Conservation (phyloP, 2,329 filamentous ascomycete genomes). For the Coniochaeta sp. region DNA sequence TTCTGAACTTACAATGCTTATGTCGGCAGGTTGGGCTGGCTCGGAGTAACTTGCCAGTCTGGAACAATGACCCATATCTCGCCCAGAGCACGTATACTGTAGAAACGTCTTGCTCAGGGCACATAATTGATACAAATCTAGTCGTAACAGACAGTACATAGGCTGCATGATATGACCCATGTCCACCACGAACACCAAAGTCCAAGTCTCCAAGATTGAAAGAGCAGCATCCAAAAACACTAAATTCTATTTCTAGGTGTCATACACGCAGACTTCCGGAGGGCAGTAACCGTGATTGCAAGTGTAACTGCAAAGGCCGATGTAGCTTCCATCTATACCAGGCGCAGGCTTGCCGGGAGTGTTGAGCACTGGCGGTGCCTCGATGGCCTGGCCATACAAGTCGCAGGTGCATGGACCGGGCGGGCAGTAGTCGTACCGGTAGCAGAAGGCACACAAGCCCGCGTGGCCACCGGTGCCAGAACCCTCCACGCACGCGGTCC, state of each 20-base stretch:
- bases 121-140: too few relatives aligned
- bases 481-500: not conserved
- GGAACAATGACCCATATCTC: too few relatives aligned
- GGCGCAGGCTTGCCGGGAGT: conserved; percentile 23
- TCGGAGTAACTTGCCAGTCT: too few relatives aligned
- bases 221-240: not conserved
- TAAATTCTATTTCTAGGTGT: not conserved
- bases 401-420: conserved; percentile 10
- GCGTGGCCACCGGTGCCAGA: conserved; percentile 9
- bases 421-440: conserved; percentile 12
- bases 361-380: conserved; percentile 10
- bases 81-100: too few relatives aligned
- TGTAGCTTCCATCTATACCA: conserved; percentile 26
- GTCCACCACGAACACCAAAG: not conserved
- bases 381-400: conserved; percentile 5
- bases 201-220: not conserved
- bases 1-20: too few relatives aligned
- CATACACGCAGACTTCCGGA: not conserved
- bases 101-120: too few relatives aligned
- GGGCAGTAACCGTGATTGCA: conserved; percentile 40
- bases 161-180: too few relatives aligned
- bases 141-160: too few relatives aligned
- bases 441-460: conserved; percentile 11
- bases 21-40: too few relatives aligned
- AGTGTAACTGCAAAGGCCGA: conserved; percentile 37